These are phyloP conservation scores for Pholiota adiposa DNA, from an alignment of 1,284 basidiomycete species.

Conservation along the genomic window DNA sequence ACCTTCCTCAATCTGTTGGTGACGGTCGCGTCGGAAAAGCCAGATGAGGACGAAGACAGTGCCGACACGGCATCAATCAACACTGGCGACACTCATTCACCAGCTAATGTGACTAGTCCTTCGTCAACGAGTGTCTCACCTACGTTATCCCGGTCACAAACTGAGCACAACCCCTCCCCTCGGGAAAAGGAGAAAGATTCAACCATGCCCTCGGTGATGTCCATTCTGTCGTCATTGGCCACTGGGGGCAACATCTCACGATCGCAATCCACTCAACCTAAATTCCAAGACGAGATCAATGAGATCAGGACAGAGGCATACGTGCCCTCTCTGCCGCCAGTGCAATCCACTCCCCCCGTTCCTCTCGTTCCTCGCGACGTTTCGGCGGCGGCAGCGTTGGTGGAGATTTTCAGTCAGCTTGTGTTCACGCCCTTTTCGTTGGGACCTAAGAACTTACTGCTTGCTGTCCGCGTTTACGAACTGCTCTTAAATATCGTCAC, in stretches of 20 bases:
- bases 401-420: slow-evolving; percentile 71
- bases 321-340: neutral
- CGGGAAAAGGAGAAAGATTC: slow-evolving; percentile 45
- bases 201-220: slow-evolving; percentile 63
- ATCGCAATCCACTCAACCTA: slow-evolving; percentile 54
- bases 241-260: slow-evolving; percentile 51
- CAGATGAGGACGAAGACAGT: slow-evolving; percentile 38
- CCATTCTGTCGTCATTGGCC: slow-evolving; percentile 62
- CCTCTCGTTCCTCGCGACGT: slow-evolving; percentile 49
- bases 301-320: slow-evolving; percentile 30
- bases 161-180: slow-evolving; percentile 45
- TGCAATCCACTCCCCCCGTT: neutral
- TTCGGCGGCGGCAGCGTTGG: slow-evolving; percentile 65
- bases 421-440: slow-evolving; percentile 67
- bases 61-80: slow-evolving; percentile 42
- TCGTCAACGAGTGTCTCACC: slow-evolving; percentile 52
- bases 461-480: slow-evolving; percentile 57
- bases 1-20: slow-evolving; percentile 40
- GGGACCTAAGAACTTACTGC: slow-evolving; percentile 44
- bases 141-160: slow-evolving; percentile 56
- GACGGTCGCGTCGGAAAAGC: slow-evolving; percentile 38
- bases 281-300: slow-evolving; percentile 27
- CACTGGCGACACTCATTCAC: slow-evolving; percentile 41
- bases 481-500: slow-evolving; percentile 49
- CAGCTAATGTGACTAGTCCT: slow-evolving; percentile 34